phyloP scores from a whole-genome alignment of 768 basidiomycete species.

The Leccinellum rugosiceps region DNA sequence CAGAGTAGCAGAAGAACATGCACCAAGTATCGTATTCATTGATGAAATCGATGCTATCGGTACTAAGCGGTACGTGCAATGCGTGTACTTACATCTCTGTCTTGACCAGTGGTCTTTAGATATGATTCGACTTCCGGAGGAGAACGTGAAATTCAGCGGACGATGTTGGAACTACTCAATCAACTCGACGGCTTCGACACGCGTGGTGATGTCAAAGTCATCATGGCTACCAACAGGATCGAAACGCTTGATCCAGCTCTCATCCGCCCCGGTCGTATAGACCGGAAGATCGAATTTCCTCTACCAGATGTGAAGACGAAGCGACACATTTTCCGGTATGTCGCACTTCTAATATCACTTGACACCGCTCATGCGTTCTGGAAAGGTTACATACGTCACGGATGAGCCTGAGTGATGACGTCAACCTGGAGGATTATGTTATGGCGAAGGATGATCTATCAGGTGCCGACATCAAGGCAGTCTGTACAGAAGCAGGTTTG shows the following conservation, averaged over 20 bases:
- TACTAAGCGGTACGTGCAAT: conserved; percentile 80
- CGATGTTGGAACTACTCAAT: conserved; percentile 97
- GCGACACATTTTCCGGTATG: conserved; percentile 92
- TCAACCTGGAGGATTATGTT: conserved; percentile 94
- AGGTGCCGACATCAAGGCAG: conserved; percentile 98
- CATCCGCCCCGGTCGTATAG: conserved; percentile 97
- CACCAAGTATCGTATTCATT: conserved; percentile 98
- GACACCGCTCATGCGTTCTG: conserved; percentile 5
- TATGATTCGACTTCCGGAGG: conserved; percentile 99
- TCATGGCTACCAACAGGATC: conserved; percentile 99
- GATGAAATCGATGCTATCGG: conserved; percentile 99
- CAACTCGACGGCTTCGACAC: conserved; percentile 99
- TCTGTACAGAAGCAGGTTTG: conserved; percentile 97
- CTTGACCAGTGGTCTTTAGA: conserved; percentile 37
- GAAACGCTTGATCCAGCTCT: conserved; percentile 97
- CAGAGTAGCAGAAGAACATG: conserved; percentile 95
- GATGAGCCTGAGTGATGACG: conserved; percentile 86
- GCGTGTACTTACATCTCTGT: neutral
- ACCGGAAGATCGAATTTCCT: conserved; percentile 98
- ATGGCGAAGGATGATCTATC: conserved; percentile 94
- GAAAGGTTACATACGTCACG: conserved; percentile 85
- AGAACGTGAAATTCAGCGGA: conserved; percentile 98
- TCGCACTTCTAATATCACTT: neutral
- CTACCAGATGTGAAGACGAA: conserved; percentile 98
- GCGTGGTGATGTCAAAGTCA: conserved; percentile 98